A percentile compares a stretch with the other conserved stretches of the same genome.
Evolutionary conservation across 257 asterid genomes (phyloP).

Genomic region (Ehretia macrophylla): DNA sequence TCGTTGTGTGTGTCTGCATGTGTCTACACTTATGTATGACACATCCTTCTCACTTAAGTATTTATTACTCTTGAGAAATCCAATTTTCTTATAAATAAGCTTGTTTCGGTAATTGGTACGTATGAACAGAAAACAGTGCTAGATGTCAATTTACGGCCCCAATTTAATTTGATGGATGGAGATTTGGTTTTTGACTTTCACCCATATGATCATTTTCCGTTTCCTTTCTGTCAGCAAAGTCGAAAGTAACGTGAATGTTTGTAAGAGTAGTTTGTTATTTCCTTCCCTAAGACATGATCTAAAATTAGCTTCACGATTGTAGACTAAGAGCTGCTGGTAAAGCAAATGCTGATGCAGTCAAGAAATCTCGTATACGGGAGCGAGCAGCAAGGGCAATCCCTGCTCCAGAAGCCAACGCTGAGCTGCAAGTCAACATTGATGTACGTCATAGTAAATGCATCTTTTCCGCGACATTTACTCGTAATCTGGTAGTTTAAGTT

Average conservation of each 20-base stretch:
- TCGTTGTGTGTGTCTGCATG: not conserved
- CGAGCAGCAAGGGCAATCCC: conserved; percentile 54
- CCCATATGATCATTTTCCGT: no score
- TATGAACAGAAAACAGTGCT: no score
- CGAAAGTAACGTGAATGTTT: no score
- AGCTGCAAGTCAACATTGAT: conserved; percentile 76
- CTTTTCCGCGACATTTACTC: conserved; percentile 3
- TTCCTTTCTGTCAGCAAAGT: no score
- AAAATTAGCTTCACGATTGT: conserved; percentile 13
- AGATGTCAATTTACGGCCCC: no score
- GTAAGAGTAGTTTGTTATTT: not conserved
- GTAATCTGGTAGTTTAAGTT: not conserved
- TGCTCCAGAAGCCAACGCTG: conserved; percentile 89
- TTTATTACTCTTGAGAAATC: no score
- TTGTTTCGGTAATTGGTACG: no score
- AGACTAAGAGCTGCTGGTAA: conserved; percentile 71
- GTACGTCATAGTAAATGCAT: conserved; percentile 33
- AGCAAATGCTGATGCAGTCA: conserved; percentile 46
- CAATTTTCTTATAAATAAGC: no score
- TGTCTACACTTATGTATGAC: no score
- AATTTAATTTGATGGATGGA: no score
- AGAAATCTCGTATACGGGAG: conserved; percentile 66
- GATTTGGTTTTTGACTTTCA: no score
- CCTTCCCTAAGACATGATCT: not conserved
- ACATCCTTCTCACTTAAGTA: no score